phyloP scores from a whole-genome alignment of 768 basidiomycete species.

The Mycena venus region DNA sequence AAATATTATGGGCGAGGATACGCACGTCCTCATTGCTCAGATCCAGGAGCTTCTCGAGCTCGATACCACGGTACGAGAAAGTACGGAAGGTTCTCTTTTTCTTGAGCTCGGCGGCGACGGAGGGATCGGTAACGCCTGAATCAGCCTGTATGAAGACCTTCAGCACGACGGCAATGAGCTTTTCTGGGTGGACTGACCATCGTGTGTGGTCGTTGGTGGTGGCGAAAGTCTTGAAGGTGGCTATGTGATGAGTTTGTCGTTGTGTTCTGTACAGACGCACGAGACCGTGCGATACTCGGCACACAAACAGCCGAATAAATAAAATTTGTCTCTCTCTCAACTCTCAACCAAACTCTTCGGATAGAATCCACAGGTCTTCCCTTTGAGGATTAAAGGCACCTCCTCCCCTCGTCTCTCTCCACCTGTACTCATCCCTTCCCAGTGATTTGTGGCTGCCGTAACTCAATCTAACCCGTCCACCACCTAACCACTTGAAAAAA shows the following conservation, averaged over 20 bases:
- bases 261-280: neutral
- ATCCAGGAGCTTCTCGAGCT: slow-evolving; percentile 98
- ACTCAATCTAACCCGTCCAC: slow-evolving; percentile 45
- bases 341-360: slow-evolving; percentile 60
- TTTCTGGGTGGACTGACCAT: slow-evolving; percentile 15
- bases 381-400: slow-evolving; percentile 86
- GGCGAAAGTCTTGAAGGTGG: slow-evolving; percentile 46
- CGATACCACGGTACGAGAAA: slow-evolving; percentile 97
- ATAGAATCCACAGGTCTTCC: slow-evolving; percentile 97
- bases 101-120: slow-evolving; percentile 96
- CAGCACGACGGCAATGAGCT: neutral
- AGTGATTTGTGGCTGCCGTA: slow-evolving; percentile 96
- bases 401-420: neutral
- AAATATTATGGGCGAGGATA: slow-evolving; percentile 30
- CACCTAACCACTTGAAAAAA: slow-evolving; percentile 40
- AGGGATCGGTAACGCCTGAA: slow-evolving; percentile 87
- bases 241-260: no score
- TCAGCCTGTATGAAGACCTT: slow-evolving; percentile 70
- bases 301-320: slow-evolving; percentile 20
- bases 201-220: slow-evolving; percentile 55
- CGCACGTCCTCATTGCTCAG: slow-evolving; percentile 94
- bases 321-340: slow-evolving; percentile 43
- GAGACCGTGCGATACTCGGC: neutral
- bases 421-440: slow-evolving; percentile 30
- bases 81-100: slow-evolving; percentile 99